Base-by-base conservation (phyloP, 2,329 filamentous ascomycete species). In the Penicillium sp. region DNA sequence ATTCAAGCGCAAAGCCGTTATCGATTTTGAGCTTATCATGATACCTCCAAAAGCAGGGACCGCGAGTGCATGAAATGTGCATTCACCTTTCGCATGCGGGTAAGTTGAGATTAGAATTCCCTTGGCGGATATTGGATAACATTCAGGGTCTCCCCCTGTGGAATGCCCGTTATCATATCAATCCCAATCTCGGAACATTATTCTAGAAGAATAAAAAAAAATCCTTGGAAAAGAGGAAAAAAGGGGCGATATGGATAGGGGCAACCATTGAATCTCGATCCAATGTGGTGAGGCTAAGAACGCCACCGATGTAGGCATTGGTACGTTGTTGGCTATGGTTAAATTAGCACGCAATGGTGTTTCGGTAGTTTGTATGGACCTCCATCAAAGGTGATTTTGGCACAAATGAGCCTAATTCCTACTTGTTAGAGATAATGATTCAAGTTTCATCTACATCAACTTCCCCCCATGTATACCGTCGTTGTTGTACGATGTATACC, bases 261-360 rank as follows among this genome's bases (percentile, higher is more conserved):
- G 45, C 34, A 49, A 55, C 16, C 39, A 51, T 53, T 56, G 56
- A 57, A 55, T 51, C 45, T 25, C 57, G 54, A 55, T 61, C 41
- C 44, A 39, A 50, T 25, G 23, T 50, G 53, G 46, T 33, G 34
- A 29, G 50, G 41, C 60, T 60, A 65, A 60, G 60, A 62, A 61
- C 64, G 64, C 64, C 64, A 66, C 64, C 61, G 61, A 66, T 65
- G 61, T 63, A 60, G 58, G 47, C n/a, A 45, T 53, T 51, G 53
- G 58, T 57, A 65, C 52, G 59, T 60, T 63, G 58, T 48, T 53
- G 55, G 53, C 47, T 39, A 34, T 43, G 41, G 40, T 56, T 53
- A 56, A 47, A 53, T 56, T 56, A 53, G 48, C 27, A 31, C 13
- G 16, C 33, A 43, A 34, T 31, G 36, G 19, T 33, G 21, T 34